Base-by-base conservation (phyloP, 2,329 filamentous ascomycete genomes). In the Aspergillus unguis region DNA sequence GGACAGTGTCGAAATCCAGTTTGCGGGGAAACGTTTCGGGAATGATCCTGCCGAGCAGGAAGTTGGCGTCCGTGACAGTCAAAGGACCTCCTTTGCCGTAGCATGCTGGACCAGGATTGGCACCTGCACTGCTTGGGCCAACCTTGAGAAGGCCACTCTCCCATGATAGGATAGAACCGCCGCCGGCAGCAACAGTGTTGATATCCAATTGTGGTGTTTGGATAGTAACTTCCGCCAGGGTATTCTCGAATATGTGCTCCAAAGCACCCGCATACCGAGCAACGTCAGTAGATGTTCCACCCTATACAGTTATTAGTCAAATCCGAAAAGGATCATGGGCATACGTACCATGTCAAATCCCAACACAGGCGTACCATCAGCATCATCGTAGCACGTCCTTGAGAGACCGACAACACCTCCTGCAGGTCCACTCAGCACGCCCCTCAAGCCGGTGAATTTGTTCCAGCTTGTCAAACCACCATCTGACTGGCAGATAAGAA, bases 211-310 rank as follows among this genome's bases (percentile, higher is more conserved):
- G 91, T 0, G 92, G 92, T 1, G 88, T 92, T 63, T 96, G 91
- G 28, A 96, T 94, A 0, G 91, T 92, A 1, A 96, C 89, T n/a
- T 92, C 92, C 0, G 92, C 92, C 0, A 90, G 95, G 0, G 90
- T 95, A 0, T 90, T 95, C 72, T 95, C 92, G 60, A 96, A 96
- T 1, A 95, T 90, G 63, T 96, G 92, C 63, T 96, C 92, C 63
- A 95, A 94, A 48, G 88, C 80, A n/a, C 92, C 92, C 54, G 88
- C 89, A 63, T 92, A 96, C 47, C 92, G 80, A 32, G 89, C 95
- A 5, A 96, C 69, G 69, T 96, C 92, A 1, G 92, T 96, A 53
- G 86, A 91, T 0, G 92, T 96, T 8, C 92, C 92, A 9, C 90
- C 90, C 92, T 49, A 32, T 8, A 35, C 23, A 17, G 25, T 35